phyloP scores from a whole-genome alignment of 371 early-diverging fungal species.

The Mortierella sp. region DNA sequence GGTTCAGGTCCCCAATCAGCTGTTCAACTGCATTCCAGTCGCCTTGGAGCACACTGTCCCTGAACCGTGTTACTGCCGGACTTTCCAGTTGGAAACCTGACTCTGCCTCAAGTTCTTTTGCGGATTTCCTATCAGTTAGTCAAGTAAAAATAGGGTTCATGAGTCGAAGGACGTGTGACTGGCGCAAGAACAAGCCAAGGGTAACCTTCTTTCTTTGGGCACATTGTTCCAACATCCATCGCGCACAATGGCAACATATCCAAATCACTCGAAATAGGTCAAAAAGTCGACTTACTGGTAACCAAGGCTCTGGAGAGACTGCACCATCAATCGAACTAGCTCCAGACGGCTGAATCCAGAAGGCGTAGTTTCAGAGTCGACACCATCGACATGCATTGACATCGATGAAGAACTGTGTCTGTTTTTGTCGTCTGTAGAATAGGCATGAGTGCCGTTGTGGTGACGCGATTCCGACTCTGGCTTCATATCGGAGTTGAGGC shows the following conservation, averaged over 20 bases:
- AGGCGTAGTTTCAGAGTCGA: constrained; percentile 28
- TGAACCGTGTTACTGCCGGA: constrained; percentile 44
- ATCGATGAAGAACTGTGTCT: constrained; percentile 13
- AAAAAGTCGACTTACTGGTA: constrained; percentile 70
- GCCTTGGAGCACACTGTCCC: constrained; percentile 47
- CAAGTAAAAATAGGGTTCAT: not conserved
- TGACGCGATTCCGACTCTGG: constrained; percentile 26
- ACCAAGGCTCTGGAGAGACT: constrained; percentile 87
- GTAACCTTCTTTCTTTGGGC: not conserved
- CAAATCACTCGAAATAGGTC: not conserved
- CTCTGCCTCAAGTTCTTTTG: constrained; percentile 40
- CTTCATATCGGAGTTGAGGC: constrained; percentile 26
- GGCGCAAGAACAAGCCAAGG: not conserved
- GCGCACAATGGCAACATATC: not conserved
- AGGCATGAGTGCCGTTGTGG: constrained; percentile 17
- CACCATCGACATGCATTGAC: constrained; percentile 24
- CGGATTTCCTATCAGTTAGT: constrained; percentile 30
- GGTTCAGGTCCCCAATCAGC: constrained; percentile 32
- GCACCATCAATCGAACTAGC: constrained; percentile 88
- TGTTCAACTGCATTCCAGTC: constrained; percentile 44
- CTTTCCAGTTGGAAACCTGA: constrained; percentile 55
- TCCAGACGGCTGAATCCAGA: constrained; percentile 65
- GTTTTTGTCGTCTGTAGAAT: constrained; percentile 23
- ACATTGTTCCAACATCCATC: not conserved
- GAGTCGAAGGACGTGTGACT: not conserved